phyloP scores from a whole-genome alignment of 495 filamentous ascomycete species.

The Aspergillus hancockii region DNA sequence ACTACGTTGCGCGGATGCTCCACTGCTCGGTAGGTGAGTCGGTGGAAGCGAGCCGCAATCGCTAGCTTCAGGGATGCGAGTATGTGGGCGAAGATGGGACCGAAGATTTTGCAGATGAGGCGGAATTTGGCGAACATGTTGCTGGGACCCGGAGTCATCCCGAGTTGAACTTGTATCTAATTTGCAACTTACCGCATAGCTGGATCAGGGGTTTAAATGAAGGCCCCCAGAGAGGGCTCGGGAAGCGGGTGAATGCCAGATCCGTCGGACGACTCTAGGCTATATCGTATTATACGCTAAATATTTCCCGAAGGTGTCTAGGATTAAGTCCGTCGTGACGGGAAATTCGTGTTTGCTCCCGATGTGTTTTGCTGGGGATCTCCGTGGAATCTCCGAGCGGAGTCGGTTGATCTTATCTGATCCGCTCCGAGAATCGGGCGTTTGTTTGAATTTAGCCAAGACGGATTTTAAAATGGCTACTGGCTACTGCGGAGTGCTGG shows the following conservation, averaged over 20 bases:
- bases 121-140: slow-evolving; percentile 9
- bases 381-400: slow-evolving; percentile 14
- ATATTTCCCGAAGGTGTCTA: background rate
- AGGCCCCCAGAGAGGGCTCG: background rate
- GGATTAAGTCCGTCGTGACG: background rate
- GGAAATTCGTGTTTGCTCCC: background rate
- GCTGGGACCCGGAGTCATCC: background rate
- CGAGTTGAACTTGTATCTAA: background rate
- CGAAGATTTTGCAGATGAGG: slow-evolving; percentile 19
- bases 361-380: background rate
- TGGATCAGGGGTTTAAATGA: background rate
- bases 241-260: background rate
- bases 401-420: slow-evolving; percentile 8
- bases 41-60: slow-evolving; percentile 17
- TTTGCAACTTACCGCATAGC: too few relatives aligned
- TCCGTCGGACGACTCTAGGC: background rate
- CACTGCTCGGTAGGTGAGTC: slow-evolving; percentile 17
- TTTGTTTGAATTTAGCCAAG: too few relatives aligned
- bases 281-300: background rate
- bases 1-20: slow-evolving; percentile 45
- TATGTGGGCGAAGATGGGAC: slow-evolving; percentile 23
- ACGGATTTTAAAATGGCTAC: too few relatives aligned
- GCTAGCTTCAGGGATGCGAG: slow-evolving; percentile 18
- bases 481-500: too few relatives aligned
- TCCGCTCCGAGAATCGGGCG: slow-evolving; percentile 1